phyloP scores from a whole-genome alignment of 208 protist species.

The Leishmania major region DNA sequence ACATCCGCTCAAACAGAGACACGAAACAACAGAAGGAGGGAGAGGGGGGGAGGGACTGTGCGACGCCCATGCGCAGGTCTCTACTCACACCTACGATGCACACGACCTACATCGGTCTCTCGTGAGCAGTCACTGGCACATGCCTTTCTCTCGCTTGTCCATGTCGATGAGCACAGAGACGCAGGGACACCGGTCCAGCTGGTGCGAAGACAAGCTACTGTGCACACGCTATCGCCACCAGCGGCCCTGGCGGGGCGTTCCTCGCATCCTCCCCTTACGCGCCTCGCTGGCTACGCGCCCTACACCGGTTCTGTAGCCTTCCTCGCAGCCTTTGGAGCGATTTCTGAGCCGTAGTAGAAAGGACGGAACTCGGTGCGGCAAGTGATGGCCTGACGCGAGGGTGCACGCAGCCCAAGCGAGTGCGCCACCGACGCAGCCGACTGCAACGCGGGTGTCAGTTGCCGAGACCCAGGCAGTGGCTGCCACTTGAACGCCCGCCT shows the following conservation, averaged over 20 bases:
- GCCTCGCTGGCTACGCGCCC: not conserved
- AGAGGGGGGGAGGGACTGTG: too few relatives aligned
- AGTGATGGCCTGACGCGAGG: slow-evolving; percentile 29
- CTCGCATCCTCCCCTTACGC: too few relatives aligned
- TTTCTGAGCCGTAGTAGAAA: slow-evolving; percentile 30
- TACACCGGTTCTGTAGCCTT: not conserved
- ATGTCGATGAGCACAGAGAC: slow-evolving; percentile 27
- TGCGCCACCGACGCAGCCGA: slow-evolving; percentile 20
- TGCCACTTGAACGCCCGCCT: slow-evolving; percentile 42
- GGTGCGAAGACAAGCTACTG: not conserved
- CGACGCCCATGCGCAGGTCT: too few relatives aligned
- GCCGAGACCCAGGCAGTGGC: slow-evolving; percentile 15
- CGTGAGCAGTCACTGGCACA: not conserved
- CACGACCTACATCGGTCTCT: too few relatives aligned
- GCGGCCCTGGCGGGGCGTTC: too few relatives aligned
- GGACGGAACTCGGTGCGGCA: slow-evolving; percentile 21
- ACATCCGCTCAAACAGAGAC: not conserved
- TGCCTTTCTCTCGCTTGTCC: slow-evolving; percentile 14
- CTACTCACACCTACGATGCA: too few relatives aligned
- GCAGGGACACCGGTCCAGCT: slow-evolving; percentile 9
- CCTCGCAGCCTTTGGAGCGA: not conserved
- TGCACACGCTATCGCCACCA: too few relatives aligned
- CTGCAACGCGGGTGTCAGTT: slow-evolving; percentile 21
- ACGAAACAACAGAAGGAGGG: not conserved
- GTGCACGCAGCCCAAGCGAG: slow-evolving; percentile 8